Evolutionary conservation across 1,139 yeast genomes (phyloP), one percentile per base, ranked within the genome.

Genomic region (Pichiaceae sp.): DNA sequence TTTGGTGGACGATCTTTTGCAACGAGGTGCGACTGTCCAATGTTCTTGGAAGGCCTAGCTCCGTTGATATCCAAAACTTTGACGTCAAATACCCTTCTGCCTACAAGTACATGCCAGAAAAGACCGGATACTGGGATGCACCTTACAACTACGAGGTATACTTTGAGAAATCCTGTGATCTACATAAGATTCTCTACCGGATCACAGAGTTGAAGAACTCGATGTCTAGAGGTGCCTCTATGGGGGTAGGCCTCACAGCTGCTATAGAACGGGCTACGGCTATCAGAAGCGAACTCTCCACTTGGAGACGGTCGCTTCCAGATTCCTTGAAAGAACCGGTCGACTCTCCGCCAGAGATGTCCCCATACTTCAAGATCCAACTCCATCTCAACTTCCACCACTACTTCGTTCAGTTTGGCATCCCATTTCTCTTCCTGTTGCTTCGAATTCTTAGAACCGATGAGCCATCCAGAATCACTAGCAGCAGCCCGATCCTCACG

Each of bases 1-100:
- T 35, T n/a, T 35, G 38, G 38, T 35, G 38, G 36, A 18, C 31
- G 9, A 18, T 35, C 18, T 32, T 35, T 24, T 24, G 17, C 17
- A 16, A 33, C 23, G 38, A 35, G 25, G 19, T 35, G n/a, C 14
- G 31, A 18, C 24, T 35, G 11, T 23, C 30, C 12, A 35, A 32
- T 25, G 11, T 24, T 4, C 18, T 35, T 18, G 34, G 34, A 9
- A 17, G 35, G 8, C 36, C 31, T 15, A 35, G 36, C 19, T 19
- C 31, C 7, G 26, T 32, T n/a, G 36, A 35, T n/a, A 3, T 35
- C 15, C 17, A n/a, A 9, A 19, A 27, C 8, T 12, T 14, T 17
- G 17, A 23, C n/a, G 36, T 32, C 18, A 27, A 32, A 16, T 19
- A n/a, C 6, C 36, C 38, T 6, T 18, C 16, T 25, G 3, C 21